Percentiles rank a stretch among this genome's conserved stretches.
Conservation (phyloP, 495 filamentous ascomycete species). For the Durotheca rogersii region DNA sequence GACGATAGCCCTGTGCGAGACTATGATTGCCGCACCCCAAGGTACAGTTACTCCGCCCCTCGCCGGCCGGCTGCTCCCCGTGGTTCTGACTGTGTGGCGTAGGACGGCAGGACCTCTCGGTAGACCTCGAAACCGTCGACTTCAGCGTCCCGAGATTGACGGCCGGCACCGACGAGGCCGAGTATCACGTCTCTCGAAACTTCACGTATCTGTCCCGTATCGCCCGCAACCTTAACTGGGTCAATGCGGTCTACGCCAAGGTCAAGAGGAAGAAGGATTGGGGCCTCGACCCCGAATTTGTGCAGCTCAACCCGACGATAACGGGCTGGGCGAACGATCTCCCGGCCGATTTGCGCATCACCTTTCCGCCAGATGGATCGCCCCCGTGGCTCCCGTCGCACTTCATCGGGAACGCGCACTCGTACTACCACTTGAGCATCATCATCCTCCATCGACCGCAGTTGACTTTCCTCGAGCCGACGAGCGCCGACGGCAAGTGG, state of each 20-base stretch:
- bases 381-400: constrained; percentile 86
- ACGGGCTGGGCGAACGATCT: constrained; percentile 74
- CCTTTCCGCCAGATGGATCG: constrained; percentile 74
- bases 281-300: constrained; percentile 82
- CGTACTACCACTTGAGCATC: constrained; percentile 83
- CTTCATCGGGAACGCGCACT: constrained; percentile 90
- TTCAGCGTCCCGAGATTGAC: constrained; percentile 64
- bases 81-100: constrained; percentile 34
- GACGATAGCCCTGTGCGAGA: constrained; percentile 78
- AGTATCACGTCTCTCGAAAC: constrained; percentile 75
- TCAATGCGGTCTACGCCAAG: constrained; percentile 71
- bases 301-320: constrained; percentile 72
- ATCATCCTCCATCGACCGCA: constrained; percentile 91
- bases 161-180: constrained; percentile 70
- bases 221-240: constrained; percentile 74
- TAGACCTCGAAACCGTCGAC: constrained; percentile 75
- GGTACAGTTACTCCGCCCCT: constrained; percentile 54
- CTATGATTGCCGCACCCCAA: constrained; percentile 95
- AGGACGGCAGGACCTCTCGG: constrained; percentile 82
- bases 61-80: background rate
- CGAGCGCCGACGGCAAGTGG: constrained; percentile 73
- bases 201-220: constrained; percentile 78
- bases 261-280: constrained; percentile 86
- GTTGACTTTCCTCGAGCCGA: constrained; percentile 72
- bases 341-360: constrained; percentile 75